Percentiles rank a stretch among this genome's conserved stretches.
Conservation (phyloP, 208 protist species). For the Histomonas meleagridis region DNA sequence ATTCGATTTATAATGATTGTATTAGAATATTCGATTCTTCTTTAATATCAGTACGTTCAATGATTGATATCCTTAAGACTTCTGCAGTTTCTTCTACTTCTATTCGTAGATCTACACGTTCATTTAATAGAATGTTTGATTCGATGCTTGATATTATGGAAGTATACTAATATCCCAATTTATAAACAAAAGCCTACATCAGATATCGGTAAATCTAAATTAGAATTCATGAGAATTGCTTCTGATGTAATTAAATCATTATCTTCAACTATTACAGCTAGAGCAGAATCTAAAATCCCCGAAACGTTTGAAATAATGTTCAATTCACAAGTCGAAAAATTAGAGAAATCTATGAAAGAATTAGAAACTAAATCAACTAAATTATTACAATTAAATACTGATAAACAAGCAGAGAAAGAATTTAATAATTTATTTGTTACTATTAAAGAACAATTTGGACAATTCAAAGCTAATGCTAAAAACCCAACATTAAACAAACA, state of each 20-base stretch:
- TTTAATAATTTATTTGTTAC: not conserved
- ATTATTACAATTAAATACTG: not conserved
- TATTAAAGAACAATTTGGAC: not conserved
- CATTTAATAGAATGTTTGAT: not conserved
- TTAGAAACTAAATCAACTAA: not conserved
- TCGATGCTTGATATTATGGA: not conserved
- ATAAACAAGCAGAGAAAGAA: not conserved
- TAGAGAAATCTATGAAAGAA: not conserved
- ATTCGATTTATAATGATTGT: not conserved
- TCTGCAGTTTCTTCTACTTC: not conserved
- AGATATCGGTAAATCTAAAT: not conserved
- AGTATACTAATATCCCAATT: not conserved
- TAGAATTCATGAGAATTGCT: not conserved
- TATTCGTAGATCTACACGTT: not conserved
- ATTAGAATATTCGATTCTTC: not conserved
- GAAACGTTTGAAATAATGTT: not conserved
- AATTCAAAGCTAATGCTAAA: not conserved
- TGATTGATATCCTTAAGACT: not conserved
- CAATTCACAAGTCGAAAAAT: not conserved
- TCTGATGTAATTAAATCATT: not conserved
- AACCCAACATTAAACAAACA: not conserved
- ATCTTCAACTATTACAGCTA: not conserved
- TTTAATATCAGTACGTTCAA: not conserved
- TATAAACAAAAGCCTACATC: not conserved
- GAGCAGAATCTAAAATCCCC: not conserved